These are phyloP conservation scores for Didymella pomorum DNA, from an alignment of 2,329 filamentous ascomycete species.

Conservation along the genomic window DNA sequence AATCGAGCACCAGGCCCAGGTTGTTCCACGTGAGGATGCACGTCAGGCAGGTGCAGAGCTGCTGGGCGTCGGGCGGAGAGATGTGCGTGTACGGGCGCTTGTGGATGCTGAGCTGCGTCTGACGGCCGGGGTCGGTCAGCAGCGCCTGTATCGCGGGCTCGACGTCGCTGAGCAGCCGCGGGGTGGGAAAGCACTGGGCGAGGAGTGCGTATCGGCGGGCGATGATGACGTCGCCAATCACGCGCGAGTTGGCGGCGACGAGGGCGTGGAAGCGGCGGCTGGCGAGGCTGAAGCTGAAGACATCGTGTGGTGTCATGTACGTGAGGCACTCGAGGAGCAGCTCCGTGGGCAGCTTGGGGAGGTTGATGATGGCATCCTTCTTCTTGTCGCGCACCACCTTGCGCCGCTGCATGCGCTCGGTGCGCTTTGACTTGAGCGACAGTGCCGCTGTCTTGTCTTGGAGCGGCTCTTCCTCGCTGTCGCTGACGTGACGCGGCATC, in stretches of 20 bases:
- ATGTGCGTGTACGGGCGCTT: conserved; percentile 64
- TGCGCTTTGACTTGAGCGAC: conserved; percentile 61
- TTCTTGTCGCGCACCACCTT: conserved; percentile 43
- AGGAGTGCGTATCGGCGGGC: conserved; percentile 60
- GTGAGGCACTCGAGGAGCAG: conserved; percentile 59
- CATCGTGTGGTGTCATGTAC: conserved; percentile 60
- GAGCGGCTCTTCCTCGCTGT: conserved; percentile 55
- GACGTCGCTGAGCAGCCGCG: conserved; percentile 55
- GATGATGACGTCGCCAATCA: conserved; percentile 57
- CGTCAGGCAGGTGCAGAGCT: conserved; percentile 65
- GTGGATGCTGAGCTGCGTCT: conserved; percentile 57
- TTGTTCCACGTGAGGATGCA: conserved; percentile 66
- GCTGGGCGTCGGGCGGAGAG: conserved; percentile 53
- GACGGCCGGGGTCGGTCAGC: conserved; percentile 54
- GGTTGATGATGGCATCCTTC: conserved; percentile 42
- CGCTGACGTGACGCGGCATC: conserved; percentile 36
- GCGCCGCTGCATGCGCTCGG: conserved; percentile 57
- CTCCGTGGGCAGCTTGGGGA: conserved; percentile 63
- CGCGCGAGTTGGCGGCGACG: conserved; percentile 54
- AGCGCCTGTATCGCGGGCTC: conserved; percentile 48
- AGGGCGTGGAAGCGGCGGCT: conserved; percentile 55
- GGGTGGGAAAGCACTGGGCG: conserved; percentile 61
- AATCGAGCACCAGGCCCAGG: conserved; percentile 63
- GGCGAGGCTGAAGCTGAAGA: conserved; percentile 57
- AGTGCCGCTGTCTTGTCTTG: conserved; percentile 61